Evolutionary conservation across 1,284 basidiomycete genomes (phyloP), one percentile per base, ranked within the genome.

Genomic region (Vanrija humicola): DNA sequence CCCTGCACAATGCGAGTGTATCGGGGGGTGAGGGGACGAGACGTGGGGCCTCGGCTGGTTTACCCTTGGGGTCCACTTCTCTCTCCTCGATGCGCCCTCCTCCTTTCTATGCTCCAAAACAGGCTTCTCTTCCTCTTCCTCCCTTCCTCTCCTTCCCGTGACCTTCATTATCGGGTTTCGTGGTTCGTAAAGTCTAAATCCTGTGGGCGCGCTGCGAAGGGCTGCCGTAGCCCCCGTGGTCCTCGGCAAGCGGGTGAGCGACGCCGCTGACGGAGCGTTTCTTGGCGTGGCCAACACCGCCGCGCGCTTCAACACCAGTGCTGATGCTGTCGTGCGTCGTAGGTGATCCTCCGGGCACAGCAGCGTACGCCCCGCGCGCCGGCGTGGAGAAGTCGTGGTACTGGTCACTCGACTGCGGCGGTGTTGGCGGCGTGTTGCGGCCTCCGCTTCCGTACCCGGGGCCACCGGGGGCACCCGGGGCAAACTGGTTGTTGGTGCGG

Each of bases 401-500:
- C 40, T 46, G 26, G 26, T 48, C 53, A 18, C 29, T 48, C 5
- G 54, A 49, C 44, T 49, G 49, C 14, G 38, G 44, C 12, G 23
- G 43, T 29, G 19, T 28, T 8, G 52, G 46, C 29, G 50, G 34
- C 39, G 38, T 18, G 44, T 19, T 42, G 38, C 49, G 49, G 10
- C 12, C 14, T 21, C 12, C 16, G 10, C 12, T 8, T 21, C 12
- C 16, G 34, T 43, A 18, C 21, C n/a, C 3, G 38, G 48, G 40
- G 19, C 38, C 12, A 8, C 34, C 34, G 9, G 34, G 34, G 12
- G 34, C 34, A 34, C 34, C 34, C 14, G 34, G 59, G 15, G 34
- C 47, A 56, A 43, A 59, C 59, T 34, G 34, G 34, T 34, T 34
- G 34, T 34, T 34, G 34, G 34, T 34, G 29, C 67, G 52, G 40